A percentile compares a stretch with the other conserved stretches of the same genome.
Conservation (phyloP, 2,329 filamentous ascomycete genomes). For the Fusarium sp. region DNA sequence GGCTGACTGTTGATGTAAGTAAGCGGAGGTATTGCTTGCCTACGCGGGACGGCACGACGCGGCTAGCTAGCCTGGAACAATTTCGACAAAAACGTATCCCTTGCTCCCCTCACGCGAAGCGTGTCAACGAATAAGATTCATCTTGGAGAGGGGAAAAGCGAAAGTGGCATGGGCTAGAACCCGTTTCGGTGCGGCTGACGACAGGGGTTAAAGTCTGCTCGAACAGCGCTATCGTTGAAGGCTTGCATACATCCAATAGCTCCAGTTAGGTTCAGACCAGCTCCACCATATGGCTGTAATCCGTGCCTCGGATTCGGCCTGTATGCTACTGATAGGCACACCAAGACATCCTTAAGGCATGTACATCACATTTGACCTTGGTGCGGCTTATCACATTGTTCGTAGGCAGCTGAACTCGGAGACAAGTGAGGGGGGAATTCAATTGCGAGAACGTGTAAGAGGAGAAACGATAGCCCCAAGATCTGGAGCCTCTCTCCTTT, state of each 20-base stretch:
- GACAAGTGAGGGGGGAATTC: not conserved
- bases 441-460: not conserved
- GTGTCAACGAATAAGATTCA: not conserved
- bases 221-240: not conserved
- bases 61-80: not conserved
- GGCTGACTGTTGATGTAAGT: not conserved
- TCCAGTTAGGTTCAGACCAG: not conserved
- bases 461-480: not conserved
- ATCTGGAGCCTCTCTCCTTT: not conserved
- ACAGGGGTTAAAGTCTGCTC: not conserved
- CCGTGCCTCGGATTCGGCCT: not conserved
- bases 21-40: not conserved
- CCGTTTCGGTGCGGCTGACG: conserved; percentile 8
- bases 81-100: not conserved
- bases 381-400: conserved; percentile 6
- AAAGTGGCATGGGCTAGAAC: conserved; percentile 3
- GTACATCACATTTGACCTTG: not conserved
- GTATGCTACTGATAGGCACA: not conserved
- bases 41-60: not conserved
- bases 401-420: not conserved
- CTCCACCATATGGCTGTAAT: not conserved
- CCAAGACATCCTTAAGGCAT: not conserved
- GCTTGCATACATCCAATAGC: not conserved
- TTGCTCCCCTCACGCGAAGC: not conserved
- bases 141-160: not conserved